Evolutionary conservation across 208 protist genomes (phyloP), one percentile per base, ranked within the genome.

Genomic region (Angomonas deanei): DNA sequence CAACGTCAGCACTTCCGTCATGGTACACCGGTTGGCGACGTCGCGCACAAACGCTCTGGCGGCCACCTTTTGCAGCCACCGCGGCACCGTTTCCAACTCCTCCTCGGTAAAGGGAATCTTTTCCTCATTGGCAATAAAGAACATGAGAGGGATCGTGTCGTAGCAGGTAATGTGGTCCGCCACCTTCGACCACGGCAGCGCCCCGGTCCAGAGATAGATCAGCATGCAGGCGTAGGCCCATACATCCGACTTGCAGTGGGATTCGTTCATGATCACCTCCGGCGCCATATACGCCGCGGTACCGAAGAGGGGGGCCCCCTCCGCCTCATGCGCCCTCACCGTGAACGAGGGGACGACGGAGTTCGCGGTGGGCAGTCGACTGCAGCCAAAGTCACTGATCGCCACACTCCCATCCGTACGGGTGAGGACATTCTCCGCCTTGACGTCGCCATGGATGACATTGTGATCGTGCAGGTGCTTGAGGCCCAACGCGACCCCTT

Each of bases 201-300:
- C 24, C 19, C 70, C 66, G 3, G 75, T 66, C 74, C 78, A 84
- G 33, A 88, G 66, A 36, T 84, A 68, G 63, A 81, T 11, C 58
- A 88, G 62, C 52, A 76, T 84, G 59, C 82, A 88, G 17, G 70
- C 82, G 57, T 78, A 84, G 10, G 82, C 77, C 82, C 82, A 88
- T 32, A 82, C 78, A 64, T 88, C 82, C 8, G 82, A 88, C 66
- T 80, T 80, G 57, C 74, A 61, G 59, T 74, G 60, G 30, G 78
- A 70, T 30, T 77, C 62, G 33, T 70, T 75, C 26, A 72, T 42
- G 28, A 82, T 84, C 39, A 88, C 78, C 70, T 88, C 82, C 1
- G 82, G 82, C 0, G 82, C 74, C 82, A 88, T 88, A 74, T 84
- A 88, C 23, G 72, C 72, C n/a, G 69, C 74, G n/a, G 82, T 88